Evolutionary conservation across 257 asterid genomes (phyloP), one percentile per base, ranked within the genome.

Genomic region (Orobanche coerulescens): DNA sequence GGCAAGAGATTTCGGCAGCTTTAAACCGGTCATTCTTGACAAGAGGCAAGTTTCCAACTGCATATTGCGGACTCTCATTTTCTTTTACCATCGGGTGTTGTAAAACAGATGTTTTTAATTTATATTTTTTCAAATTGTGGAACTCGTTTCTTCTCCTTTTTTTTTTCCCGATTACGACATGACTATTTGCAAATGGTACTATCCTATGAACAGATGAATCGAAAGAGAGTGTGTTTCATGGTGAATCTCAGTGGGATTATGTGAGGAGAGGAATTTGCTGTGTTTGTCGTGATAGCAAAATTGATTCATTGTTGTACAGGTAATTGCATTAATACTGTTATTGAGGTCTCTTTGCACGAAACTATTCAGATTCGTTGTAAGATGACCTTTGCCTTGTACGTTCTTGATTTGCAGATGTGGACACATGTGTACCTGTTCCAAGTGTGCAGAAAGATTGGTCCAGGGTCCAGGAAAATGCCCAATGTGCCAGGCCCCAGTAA

Each of bases 1-100:
- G 81, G 40, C 95, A 89, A 79, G 97, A 89, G 71, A 95, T 92
- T 72, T 88, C 94, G 23, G 98, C 98, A 19, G 96, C 95, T 23
- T 73, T 88, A 64, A 88, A 86, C 71, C 75, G 94, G 24, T 49
- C 89, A 33, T 12, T 69, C 75, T 62, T 62, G 31, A 66, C 73
- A 14, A 64, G 39, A 69, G 73, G 78, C 55, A 60, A 62, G 73
- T 50, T 58, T 49, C 16, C 23, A 14, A 26, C 44, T 25, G n/a
- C 5, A 23, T 10, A 10, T 20, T 7, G 1, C 46, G 30, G 37
- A 46, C 7, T 11, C 30, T 30, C 44, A 33, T 60, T 2, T 22
- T 19, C 44, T 34, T 0, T n/a, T n/a, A n/a, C n/a, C n/a, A n/a
- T n/a, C n/a, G n/a, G n/a, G n/a, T n/a, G n/a, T n/a, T n/a, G n/a